Evolutionary conservation across 495 filamentous ascomycete species (phyloP).

Genomic region (Penicillium waksmanii): DNA sequence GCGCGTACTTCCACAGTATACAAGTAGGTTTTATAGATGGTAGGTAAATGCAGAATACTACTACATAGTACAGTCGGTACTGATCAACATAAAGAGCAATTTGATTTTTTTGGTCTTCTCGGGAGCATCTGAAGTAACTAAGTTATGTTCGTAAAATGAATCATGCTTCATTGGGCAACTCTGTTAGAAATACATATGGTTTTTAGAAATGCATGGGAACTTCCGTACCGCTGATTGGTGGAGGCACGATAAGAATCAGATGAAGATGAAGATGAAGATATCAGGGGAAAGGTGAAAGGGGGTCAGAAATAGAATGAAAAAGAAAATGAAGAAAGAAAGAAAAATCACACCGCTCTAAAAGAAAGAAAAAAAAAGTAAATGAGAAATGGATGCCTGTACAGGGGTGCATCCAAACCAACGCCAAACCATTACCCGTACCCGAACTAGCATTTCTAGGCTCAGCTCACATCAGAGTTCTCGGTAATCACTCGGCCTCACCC

Average conservation of each 20-base stretch:
- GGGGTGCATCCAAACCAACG: slow-evolving; percentile 3
- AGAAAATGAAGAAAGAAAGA: slow-evolving; percentile 9
- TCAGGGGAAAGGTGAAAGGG: neutral
- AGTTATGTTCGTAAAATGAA: neutral
- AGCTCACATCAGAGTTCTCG: slow-evolving; percentile 64
- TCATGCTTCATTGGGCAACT: neutral
- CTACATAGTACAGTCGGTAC: too few species aligned
- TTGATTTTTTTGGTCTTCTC: too few species aligned
- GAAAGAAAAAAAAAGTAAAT: neutral
- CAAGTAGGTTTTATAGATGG: too few species aligned
- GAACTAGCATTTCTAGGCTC: neutral
- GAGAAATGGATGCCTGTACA: neutral
- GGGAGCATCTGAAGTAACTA: neutral
- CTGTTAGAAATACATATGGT: neutral
- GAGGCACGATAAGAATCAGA: neutral
- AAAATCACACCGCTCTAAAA: slow-evolving; percentile 14
- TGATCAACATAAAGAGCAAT: too few species aligned
- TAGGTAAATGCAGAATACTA: too few species aligned
- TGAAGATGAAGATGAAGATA: neutral
- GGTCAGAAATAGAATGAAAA: slow-evolving; percentile 3
- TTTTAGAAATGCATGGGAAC: neutral
- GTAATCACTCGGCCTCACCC: slow-evolving; percentile 86
- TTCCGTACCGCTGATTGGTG: neutral
- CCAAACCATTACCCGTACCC: neutral
- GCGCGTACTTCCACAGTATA: neutral